Percentiles rank a stretch among this genome's conserved stretches.
These are phyloP conservation scores for Epichloe baconii DNA, from an alignment of 2,329 filamentous ascomycete species.

Conservation along the genomic window DNA sequence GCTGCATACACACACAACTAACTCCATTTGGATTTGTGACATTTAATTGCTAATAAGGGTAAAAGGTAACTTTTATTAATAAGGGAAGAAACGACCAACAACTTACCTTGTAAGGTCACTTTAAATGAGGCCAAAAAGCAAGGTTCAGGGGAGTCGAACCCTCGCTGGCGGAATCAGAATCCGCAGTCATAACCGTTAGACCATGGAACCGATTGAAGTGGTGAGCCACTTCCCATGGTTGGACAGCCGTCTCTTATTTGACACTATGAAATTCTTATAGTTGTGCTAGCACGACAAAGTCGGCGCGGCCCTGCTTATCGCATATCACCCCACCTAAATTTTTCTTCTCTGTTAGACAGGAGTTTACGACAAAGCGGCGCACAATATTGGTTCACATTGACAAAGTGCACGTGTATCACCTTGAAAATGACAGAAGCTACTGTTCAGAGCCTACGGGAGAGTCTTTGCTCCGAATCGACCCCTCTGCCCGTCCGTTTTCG, in stretches of 20 bases:
- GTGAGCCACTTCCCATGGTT: constrained; percentile 15
- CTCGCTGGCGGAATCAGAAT: constrained; percentile 24
- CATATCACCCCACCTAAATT: constrained; percentile 22
- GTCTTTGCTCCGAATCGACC: constrained; percentile 66
- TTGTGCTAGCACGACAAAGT: background rate
- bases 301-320: constrained; percentile 1
- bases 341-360: constrained; percentile 22
- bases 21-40: no score
- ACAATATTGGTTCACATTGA: background rate
- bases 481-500: constrained; percentile 84
- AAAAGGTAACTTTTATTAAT: no score
- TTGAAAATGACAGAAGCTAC: constrained; percentile 24
- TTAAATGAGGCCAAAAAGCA: constrained; percentile 3
- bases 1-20: no score
- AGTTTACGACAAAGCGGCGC: background rate
- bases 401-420: background rate
- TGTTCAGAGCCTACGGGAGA: constrained; percentile 54
- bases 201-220: constrained; percentile 19
- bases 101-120: no score
- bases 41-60: no score
- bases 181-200: constrained; percentile 26
- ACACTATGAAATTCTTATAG: background rate
- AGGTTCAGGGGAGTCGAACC: constrained; percentile 24
- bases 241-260: background rate
- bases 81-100: background rate